Conservation (phyloP, 306 rosid species). For the Vigna reflexopilosa region DNA sequence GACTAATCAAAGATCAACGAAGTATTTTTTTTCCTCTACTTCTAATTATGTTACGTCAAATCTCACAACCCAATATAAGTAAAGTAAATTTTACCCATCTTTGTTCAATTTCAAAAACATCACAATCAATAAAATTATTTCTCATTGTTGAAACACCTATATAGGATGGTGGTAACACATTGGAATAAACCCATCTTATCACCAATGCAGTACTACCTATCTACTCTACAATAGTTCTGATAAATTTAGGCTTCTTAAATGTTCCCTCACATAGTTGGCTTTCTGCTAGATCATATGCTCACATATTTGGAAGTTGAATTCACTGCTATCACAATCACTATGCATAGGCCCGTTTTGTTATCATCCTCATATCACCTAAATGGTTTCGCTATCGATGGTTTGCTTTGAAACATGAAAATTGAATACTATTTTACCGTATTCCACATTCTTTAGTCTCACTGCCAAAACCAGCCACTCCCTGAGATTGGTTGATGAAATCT, state of each 20-base stretch:
- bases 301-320: slow-evolving; percentile 29
- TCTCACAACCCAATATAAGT: neutral
- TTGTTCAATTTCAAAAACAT: slow-evolving; percentile 7
- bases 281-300: neutral
- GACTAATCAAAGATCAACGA: neutral
- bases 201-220: slow-evolving; percentile 4
- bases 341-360: neutral
- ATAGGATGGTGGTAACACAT: neutral
- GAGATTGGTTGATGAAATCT: slow-evolving; percentile 53
- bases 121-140: slow-evolving; percentile 1
- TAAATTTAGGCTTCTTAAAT: neutral
- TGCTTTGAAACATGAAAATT: slow-evolving; percentile 8
- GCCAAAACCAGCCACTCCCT: slow-evolving; percentile 42
- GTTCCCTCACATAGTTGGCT: neutral
- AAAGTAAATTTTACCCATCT: slow-evolving; percentile 8
- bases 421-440: slow-evolving; percentile 57
- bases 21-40: neutral
- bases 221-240: slow-evolving; percentile 10
- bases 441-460: slow-evolving; percentile 52
- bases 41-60: neutral
- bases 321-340: slow-evolving; percentile 10
- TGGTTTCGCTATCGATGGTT: neutral
- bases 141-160: neutral
- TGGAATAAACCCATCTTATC: slow-evolving; percentile 5
- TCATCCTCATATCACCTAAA: slow-evolving; percentile 29